Evolutionary conservation across 768 basidiomycete species (phyloP), one percentile per base, ranked within the genome.

Genomic region (Rhizopogon roseolus): DNA sequence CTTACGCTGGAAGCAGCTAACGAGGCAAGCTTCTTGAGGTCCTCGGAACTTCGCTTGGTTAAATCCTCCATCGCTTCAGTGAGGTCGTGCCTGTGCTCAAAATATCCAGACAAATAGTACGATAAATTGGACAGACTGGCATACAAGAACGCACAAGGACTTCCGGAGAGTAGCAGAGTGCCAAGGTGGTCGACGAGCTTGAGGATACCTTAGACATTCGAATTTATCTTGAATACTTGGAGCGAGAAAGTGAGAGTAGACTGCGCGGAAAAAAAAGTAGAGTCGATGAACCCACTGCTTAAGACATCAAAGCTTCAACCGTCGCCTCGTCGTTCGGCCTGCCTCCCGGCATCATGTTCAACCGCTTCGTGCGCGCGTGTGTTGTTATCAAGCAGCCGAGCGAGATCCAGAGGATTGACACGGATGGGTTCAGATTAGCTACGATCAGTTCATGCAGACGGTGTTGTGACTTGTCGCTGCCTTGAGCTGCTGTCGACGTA

Each of bases 201-300:
- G 62, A 93, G 70, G 46, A 99, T 95, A 14, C 91, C 96, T 64
- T 96, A 92, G 3, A 98, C 93, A 71, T 99, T 99, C 54, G 91
- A 83, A 63, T 96, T 95, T 76, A 98, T 93, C 81, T 98, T 98
- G 86, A 98, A 98, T 54, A 96, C 92, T 68, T 98, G 95, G 6
- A 98, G 78, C 1, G 88, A 88, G 55, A n/a, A n/a, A n/a, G n/a
- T n/a, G n/a, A 93, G 71, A 13, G 90, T 90, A 3, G 81, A 84
- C 65, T 93, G 93, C 14, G 95, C 73, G 32, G 75, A 77, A 9
- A 79, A 72, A 68, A 96, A 98, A 4, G 86, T 78, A 6, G 82
- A 78, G 70, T 94, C 92, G n/a, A n/a, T n/a, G n/a, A n/a, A n/a
- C n/a, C n/a, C n/a, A n/a, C n/a, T n/a, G n/a, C n/a, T 34, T 13